These are phyloP conservation scores for Coemansia sp. DNA, from an alignment of 192 early-diverging fungal species.

Conservation along the genomic window DNA sequence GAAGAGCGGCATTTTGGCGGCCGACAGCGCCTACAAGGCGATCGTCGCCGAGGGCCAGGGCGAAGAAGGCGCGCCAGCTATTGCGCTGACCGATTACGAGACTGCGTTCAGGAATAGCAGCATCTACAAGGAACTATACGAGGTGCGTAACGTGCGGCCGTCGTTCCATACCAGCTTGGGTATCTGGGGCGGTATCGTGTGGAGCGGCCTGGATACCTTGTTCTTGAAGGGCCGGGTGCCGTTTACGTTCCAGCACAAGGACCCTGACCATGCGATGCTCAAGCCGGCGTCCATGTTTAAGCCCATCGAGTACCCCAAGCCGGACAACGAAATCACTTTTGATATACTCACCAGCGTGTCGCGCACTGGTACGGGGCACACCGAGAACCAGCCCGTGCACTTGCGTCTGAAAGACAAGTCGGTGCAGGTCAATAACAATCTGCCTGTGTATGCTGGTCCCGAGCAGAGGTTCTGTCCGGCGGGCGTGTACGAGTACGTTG, in stretches of 20 bases:
- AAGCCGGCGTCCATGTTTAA: constrained; percentile 70
- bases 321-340: constrained; percentile 93
- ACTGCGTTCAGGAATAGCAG: constrained; percentile 81
- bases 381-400: constrained; percentile 94
- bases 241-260: constrained; percentile 90
- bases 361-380: constrained; percentile 91
- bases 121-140: constrained; percentile 88
- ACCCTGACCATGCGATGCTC: constrained; percentile 80
- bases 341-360: constrained; percentile 94
- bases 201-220: constrained; percentile 87
- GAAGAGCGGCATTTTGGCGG: constrained; percentile 97
- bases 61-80: constrained; percentile 55
- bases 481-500: constrained; percentile 97
- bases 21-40: constrained; percentile 83
- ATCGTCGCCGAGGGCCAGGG: constrained; percentile 49
- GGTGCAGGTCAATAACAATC: constrained; percentile 81
- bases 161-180: constrained; percentile 91
- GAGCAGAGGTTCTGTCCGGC: constrained; percentile 98
- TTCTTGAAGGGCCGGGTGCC: constrained; percentile 90
- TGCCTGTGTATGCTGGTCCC: constrained; percentile 88
- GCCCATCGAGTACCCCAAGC: constrained; percentile 96
- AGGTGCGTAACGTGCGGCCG: constrained; percentile 91
- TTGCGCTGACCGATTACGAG: constrained; percentile 80
- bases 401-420: constrained; percentile 75
- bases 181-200: constrained; percentile 82